These are phyloP conservation scores for Termitomyces sp. DNA, from an alignment of 768 basidiomycete genomes.

Conservation along the genomic window DNA sequence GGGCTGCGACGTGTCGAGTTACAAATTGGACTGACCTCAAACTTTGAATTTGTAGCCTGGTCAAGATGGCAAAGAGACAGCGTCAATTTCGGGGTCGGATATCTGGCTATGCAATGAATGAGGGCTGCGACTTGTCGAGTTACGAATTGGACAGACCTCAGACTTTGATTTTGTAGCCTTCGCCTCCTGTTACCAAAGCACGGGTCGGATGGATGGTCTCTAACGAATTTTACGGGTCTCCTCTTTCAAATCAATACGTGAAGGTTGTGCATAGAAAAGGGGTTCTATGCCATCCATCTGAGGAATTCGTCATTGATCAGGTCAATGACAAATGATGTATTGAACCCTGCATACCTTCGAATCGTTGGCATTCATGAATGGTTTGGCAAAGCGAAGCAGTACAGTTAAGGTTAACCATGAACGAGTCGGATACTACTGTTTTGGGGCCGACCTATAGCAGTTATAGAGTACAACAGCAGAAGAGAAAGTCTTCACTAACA, in stretches of 20 bases:
- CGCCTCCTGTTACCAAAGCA: no score
- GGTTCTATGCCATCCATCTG: constrained; percentile 92
- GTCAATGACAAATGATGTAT: neutral
- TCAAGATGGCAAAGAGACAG: no score
- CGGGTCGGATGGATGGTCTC: no score
- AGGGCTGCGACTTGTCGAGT: no score
- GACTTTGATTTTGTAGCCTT: no score
- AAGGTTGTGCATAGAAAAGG: constrained; percentile 71
- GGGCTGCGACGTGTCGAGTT: no score
- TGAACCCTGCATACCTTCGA: constrained; percentile 62
- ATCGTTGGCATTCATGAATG: constrained; percentile 91
- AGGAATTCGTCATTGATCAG: neutral
- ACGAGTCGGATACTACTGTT: constrained; percentile 88
- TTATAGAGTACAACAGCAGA: neutral
- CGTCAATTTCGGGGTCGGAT: no score
- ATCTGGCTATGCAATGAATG: no score
- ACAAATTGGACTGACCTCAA: no score
- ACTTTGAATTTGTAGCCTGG: no score
- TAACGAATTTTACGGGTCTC: constrained; percentile 95
- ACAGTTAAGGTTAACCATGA: constrained; percentile 92
- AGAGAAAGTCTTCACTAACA: constrained; percentile 34
- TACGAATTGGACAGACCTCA: no score
- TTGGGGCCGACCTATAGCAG: constrained; percentile 68
- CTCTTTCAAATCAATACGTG: constrained; percentile 74
- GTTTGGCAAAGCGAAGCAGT: constrained; percentile 83